phyloP scores from a whole-genome alignment of 2,329 filamentous ascomycete species.

The Cladosporium sp. region DNA sequence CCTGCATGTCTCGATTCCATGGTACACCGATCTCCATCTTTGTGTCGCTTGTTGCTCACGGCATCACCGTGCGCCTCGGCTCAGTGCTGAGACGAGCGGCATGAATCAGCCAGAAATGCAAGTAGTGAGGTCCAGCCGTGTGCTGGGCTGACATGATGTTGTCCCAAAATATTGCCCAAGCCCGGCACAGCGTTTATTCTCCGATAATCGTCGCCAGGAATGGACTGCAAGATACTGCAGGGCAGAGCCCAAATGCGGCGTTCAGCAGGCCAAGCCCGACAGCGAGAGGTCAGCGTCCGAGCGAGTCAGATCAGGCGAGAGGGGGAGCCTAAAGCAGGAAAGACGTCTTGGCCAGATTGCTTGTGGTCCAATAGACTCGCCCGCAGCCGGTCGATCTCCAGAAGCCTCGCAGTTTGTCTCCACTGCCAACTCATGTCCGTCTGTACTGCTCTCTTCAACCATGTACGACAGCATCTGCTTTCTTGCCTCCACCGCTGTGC shows the following conservation, averaged over 20 bases:
- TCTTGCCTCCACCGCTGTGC: too few relatives aligned
- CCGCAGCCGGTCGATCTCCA: not conserved
- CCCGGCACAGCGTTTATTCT: constrained; percentile 12
- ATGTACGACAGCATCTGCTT: too few relatives aligned
- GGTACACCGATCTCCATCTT: not conserved
- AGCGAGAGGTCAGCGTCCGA: not conserved
- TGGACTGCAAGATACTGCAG: constrained; percentile 7
- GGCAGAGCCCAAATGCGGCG: not conserved
- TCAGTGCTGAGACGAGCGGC: not conserved
- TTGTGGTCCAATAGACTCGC: not conserved
- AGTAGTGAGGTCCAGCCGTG: not conserved
- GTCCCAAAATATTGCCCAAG: not conserved
- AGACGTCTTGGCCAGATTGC: not conserved
- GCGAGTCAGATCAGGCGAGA: not conserved
- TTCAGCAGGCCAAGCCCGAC: constrained; percentile 4
- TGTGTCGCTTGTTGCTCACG: not conserved
- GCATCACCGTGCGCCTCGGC: not conserved
- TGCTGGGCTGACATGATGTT: constrained; percentile 6
- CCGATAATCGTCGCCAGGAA: constrained; percentile 12
- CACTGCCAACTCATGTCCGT: too few relatives aligned
- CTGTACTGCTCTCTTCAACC: too few relatives aligned
- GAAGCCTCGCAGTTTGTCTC: too few relatives aligned
- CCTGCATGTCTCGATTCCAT: not conserved
- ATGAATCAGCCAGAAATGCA: not conserved
- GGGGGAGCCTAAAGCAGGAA: not conserved